phyloP scores from a whole-genome alignment of 257 asterid species.

The Agastache rugosa region DNA sequence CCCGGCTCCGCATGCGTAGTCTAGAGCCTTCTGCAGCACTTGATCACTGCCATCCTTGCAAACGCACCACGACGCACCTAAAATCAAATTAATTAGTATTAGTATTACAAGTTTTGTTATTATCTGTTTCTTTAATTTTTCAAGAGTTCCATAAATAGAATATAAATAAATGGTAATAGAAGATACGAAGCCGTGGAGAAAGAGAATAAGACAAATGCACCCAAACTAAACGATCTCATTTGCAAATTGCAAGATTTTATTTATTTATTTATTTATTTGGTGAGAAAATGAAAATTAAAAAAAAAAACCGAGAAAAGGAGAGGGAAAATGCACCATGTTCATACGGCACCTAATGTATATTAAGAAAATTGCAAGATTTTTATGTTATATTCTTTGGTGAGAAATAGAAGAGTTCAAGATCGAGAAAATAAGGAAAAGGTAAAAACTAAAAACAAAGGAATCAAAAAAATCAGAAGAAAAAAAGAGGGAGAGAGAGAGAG shows the following conservation, averaged over 20 bases:
- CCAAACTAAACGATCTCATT: neutral
- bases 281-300: neutral
- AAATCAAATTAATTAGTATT: neutral
- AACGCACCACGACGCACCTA: slow-evolving; percentile 83
- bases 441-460: too few relatives aligned
- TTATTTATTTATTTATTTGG: neutral
- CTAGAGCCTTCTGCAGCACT: slow-evolving; percentile 69
- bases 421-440: too few relatives aligned
- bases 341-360: too few relatives aligned
- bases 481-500: too few relatives aligned
- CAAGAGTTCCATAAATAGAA: too few relatives aligned
- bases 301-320: neutral
- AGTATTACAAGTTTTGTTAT: neutral
- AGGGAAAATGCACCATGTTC: slow-evolving; percentile 1
- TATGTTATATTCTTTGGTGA: neutral
- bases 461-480: too few relatives aligned
- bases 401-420: neutral
- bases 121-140: neutral
- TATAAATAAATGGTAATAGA: too few relatives aligned
- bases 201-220: neutral
- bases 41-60: slow-evolving; percentile 77
- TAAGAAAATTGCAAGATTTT: too few relatives aligned
- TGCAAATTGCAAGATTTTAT: slow-evolving; percentile 22
- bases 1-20: slow-evolving; percentile 91
- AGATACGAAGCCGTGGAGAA: neutral